A percentile compares a stretch with the other conserved stretches of the same genome.
Evolutionary conservation across 371 early-diverging fungal genomes (phyloP).

Genomic region (Blakeslea trispora): DNA sequence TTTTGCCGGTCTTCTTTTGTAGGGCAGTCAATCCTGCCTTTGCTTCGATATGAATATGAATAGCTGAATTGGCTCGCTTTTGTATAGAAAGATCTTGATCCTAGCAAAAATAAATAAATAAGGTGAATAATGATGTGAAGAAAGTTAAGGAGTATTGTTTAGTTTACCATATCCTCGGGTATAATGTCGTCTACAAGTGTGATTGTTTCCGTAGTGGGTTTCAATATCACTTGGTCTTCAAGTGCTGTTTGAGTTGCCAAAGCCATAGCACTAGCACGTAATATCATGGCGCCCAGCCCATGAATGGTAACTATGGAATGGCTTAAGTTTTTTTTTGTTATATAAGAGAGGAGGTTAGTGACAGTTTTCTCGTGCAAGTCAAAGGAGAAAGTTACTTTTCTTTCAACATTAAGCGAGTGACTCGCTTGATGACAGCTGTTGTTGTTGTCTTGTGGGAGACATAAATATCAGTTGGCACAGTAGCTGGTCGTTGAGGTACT

Average conservation of each 20-base stretch:
- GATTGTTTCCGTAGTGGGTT: constrained; percentile 53
- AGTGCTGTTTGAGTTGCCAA: constrained; percentile 45
- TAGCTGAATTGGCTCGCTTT: constrained; percentile 38
- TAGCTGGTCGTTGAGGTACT: constrained; percentile 50
- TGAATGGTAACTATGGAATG: constrained; percentile 65
- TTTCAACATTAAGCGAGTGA: constrained; percentile 48
- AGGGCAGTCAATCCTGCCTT: constrained; percentile 31
- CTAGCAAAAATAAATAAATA: constrained; percentile 14
- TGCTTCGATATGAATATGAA: constrained; percentile 45
- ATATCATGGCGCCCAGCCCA: constrained; percentile 72
- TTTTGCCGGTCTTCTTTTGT: constrained; percentile 30
- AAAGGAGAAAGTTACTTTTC: no score
- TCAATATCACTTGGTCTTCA: constrained; percentile 47
- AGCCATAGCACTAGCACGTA: constrained; percentile 58
- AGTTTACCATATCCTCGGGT: constrained; percentile 49
- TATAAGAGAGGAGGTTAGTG: no score
- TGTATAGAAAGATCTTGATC: constrained; percentile 44
- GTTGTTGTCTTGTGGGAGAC: constrained; percentile 53
- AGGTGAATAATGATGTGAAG: background rate
- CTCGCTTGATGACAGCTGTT: constrained; percentile 39
- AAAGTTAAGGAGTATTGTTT: no score
- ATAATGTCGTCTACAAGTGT: constrained; percentile 57
- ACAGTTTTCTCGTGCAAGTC: no score
- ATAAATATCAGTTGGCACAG: constrained; percentile 59
- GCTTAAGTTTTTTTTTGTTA: no score